Conservation (phyloP, 805 yeast genomes). For the Ogataea pini region DNA sequence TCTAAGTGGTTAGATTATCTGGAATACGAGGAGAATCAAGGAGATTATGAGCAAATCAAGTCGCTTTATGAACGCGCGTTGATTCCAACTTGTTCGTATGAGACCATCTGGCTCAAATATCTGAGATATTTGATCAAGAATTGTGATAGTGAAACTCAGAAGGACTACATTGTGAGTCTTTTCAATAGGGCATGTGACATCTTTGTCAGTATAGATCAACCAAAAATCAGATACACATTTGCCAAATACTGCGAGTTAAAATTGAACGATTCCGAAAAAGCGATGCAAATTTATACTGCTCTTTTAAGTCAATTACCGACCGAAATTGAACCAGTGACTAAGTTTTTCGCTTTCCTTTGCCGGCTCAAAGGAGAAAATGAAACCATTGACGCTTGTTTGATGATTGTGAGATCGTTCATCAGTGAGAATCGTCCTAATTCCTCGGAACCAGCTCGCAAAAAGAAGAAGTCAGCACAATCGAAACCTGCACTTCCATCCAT, state of each 20-base stretch:
- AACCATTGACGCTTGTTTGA: conserved; percentile 17
- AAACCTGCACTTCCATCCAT: background rate
- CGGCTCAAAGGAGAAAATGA: conserved; percentile 10
- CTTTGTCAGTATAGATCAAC: conserved; percentile 34
- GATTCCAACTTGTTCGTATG: conserved; percentile 62
- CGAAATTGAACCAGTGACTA: conserved; percentile 18
- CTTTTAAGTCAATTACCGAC: conserved; percentile 18
- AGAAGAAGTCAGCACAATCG: background rate
- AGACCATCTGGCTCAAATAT: conserved; percentile 70
- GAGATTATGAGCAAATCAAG: conserved; percentile 36
- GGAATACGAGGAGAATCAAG: conserved; percentile 41
- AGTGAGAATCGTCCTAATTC: conserved; percentile 8
- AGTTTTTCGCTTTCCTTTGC: conserved; percentile 19
- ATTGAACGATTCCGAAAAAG: conserved; percentile 20
- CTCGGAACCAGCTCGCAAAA: conserved; percentile 10
- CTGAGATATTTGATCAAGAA: conserved; percentile 48
- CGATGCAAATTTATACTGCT: conserved; percentile 23
- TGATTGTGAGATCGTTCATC: conserved; percentile 18
- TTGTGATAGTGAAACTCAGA: conserved; percentile 34
- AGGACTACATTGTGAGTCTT: conserved; percentile 33
- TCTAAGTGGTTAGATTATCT: conserved; percentile 65
- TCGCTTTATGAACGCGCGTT: conserved; percentile 72
- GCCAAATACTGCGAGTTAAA: conserved; percentile 28
- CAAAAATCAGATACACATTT: conserved; percentile 32
- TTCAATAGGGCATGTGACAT: conserved; percentile 54